These are phyloP conservation scores for Rhodotorula sp. DNA, from an alignment of 1,284 basidiomycete species.

Conservation along the genomic window DNA sequence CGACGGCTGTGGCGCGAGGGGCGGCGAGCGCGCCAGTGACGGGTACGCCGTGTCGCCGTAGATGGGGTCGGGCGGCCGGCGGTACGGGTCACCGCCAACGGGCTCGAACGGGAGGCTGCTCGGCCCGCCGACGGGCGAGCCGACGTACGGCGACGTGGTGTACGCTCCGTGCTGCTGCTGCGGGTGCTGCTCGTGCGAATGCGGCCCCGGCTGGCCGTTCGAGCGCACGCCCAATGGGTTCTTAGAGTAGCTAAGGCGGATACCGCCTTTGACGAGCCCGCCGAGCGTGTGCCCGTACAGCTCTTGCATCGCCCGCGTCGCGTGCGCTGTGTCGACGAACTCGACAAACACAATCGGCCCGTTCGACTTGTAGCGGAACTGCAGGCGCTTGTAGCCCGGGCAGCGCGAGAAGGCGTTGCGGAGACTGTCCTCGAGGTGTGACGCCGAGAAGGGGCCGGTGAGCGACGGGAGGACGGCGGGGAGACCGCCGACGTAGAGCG, in stretches of 20 bases:
- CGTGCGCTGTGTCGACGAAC: conserved; percentile 87
- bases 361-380: conserved; percentile 78
- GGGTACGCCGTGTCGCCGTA: conserved; percentile 16
- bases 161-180: neutral
- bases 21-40: neutral
- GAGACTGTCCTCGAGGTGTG: conserved; percentile 53
- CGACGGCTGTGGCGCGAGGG: neutral
- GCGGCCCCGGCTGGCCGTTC: conserved; percentile 21
- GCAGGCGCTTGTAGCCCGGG: conserved; percentile 85
- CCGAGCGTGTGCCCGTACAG: conserved; percentile 88
- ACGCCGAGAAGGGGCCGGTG: conserved; percentile 39
- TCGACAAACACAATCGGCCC: conserved; percentile 53
- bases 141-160: conserved; percentile 2
- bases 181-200: neutral
- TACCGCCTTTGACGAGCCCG: conserved; percentile 90
- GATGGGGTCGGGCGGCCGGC: conserved; percentile 29
- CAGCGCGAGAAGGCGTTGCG: conserved; percentile 75
- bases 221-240: conserved; percentile 42
- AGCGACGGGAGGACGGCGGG: conserved; percentile 55
- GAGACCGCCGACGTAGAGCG: conserved; percentile 90
- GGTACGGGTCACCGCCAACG: conserved; percentile 17
- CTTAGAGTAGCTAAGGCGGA: conserved; percentile 92
- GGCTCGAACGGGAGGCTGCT: neutral
- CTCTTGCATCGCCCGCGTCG: conserved; percentile 80
- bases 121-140: neutral